Evolutionary conservation across 2,329 filamentous ascomycete species (phyloP).

Genomic region (Arthrinium phaeospermum): DNA sequence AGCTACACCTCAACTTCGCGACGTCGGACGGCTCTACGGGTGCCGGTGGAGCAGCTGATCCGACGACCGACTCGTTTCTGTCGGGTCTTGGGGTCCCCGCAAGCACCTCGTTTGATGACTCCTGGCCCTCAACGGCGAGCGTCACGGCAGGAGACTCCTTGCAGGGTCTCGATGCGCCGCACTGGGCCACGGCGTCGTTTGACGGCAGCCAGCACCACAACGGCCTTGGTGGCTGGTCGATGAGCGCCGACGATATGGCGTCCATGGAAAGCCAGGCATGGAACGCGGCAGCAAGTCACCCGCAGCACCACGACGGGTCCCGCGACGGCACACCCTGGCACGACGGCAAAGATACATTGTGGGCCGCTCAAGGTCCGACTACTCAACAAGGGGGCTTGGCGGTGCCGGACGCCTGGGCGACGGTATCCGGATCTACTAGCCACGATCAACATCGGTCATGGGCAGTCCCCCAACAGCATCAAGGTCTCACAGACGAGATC

Average conservation of each 20-base stretch:
- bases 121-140: constrained; percentile 21
- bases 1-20: constrained; percentile 45
- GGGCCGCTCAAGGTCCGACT: constrained; percentile 6
- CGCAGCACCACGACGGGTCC: constrained; percentile 4
- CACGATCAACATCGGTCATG: constrained; percentile 4
- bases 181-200: constrained; percentile 23
- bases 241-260: constrained; percentile 3
- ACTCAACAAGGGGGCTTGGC: background rate
- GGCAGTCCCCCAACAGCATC: background rate
- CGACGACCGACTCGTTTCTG: constrained; percentile 36
- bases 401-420: background rate
- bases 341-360: constrained; percentile 24
- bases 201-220: constrained; percentile 19
- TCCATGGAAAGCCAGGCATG: background rate
- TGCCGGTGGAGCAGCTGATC: constrained; percentile 29
- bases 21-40: constrained; percentile 39
- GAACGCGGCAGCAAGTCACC: background rate
- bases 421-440: background rate
- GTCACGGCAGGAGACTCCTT: background rate
- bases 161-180: constrained; percentile 21
- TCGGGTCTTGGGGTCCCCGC: constrained; percentile 34
- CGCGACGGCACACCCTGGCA: constrained; percentile 20
- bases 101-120: constrained; percentile 23
- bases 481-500: background rate
- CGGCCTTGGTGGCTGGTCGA: constrained; percentile 19